phyloP scores from a whole-genome alignment of 2,329 filamentous ascomycete species.

The Sclerotinia glacialis region DNA sequence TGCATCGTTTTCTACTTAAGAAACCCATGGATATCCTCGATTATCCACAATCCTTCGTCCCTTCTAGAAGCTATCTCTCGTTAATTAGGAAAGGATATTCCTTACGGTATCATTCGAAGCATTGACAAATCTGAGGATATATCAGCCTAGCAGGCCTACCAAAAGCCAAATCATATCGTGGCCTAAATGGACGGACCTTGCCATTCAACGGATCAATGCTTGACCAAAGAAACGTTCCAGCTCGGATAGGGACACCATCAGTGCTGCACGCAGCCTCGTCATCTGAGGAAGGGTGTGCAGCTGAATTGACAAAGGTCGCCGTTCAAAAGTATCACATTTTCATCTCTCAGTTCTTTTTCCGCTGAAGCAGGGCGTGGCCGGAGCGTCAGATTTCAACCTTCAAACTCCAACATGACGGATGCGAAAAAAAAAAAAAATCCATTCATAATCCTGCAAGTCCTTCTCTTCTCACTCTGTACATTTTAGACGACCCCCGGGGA shows the following conservation, averaged over 20 bases:
- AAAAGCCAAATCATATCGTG: background rate
- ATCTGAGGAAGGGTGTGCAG: conserved; percentile 1
- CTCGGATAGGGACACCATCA: conserved; percentile 17
- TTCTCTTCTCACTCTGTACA: background rate
- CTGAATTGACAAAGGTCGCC: conserved; percentile 9
- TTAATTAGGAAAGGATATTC: conserved; percentile 3
- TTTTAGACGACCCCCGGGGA: background rate
- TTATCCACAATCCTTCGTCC: background rate
- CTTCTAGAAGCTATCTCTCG: conserved; percentile 5
- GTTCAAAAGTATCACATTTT: conserved; percentile 1
- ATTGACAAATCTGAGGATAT: background rate
- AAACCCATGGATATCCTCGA: conserved; percentile 8
- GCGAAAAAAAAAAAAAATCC: background rate
- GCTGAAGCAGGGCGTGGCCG: background rate
- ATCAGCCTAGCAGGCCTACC: background rate
- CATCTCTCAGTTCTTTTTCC: background rate
- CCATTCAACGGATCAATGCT: conserved; percentile 17
- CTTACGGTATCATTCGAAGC: background rate
- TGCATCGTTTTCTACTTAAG: background rate
- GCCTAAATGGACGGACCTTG: background rate
- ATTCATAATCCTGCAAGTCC: background rate
- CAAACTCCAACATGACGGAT: background rate
- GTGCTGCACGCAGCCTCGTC: conserved; percentile 17
- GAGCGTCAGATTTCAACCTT: background rate
- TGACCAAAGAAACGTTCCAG: conserved; percentile 14